These are phyloP conservation scores for Pseudogymnoascus sp. DNA, from an alignment of 2,329 filamentous ascomycete genomes.

Conservation along the genomic window DNA sequence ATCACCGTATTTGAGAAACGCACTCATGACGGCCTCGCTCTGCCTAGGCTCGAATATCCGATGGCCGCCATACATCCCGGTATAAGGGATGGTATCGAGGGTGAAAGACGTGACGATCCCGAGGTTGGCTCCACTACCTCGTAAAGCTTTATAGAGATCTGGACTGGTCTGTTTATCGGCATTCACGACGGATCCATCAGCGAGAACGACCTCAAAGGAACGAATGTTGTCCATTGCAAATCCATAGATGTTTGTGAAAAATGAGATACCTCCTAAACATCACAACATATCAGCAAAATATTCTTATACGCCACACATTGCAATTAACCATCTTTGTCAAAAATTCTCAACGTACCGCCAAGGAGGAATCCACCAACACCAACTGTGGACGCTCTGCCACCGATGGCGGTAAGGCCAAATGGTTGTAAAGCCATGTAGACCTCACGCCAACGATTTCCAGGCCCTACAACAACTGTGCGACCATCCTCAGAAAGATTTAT, in stretches of 20 bases:
- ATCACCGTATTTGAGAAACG: no score
- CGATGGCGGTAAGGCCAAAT: constrained; percentile 13
- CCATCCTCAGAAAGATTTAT: constrained; percentile 11
- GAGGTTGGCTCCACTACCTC: no score
- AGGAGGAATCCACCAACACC: constrained; percentile 17
- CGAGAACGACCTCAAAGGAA: constrained; percentile 13
- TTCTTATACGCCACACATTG: no score
- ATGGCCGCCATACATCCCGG: no score
- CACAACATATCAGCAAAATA: no score
- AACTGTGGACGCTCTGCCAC: constrained; percentile 14
- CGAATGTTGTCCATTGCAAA: constrained; percentile 15
- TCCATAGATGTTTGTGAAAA: constrained; percentile 16
- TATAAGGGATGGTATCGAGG: no score
- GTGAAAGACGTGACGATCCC: no score
- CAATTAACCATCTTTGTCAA: no score
- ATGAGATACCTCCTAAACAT: constrained; percentile 13
- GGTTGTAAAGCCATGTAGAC: constrained; percentile 15
- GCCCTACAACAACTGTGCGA: constrained; percentile 12
- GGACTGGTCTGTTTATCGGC: no score
- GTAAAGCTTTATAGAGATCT: no score
- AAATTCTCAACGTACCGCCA: constrained; percentile 9
- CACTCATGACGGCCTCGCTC: no score
- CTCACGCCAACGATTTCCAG: constrained; percentile 17
- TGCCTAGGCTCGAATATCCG: no score
- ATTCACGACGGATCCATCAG: neutral